phyloP scores from a whole-genome alignment of 169 alveolate genomes.

The Cryptosporidium baileyi region DNA sequence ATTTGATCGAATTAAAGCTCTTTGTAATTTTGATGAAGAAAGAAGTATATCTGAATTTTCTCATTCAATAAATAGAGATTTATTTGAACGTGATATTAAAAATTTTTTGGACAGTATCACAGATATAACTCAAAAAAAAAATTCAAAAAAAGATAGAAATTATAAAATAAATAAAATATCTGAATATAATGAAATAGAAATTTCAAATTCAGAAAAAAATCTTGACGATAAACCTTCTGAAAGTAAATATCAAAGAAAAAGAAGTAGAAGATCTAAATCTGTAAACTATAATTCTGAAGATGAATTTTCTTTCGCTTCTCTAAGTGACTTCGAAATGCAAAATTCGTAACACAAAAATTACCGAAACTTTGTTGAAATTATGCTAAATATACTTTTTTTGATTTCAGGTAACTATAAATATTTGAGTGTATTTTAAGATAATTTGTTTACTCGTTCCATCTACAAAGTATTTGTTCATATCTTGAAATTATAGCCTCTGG shows the following conservation, averaged over 20 bases:
- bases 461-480: constrained; percentile 40
- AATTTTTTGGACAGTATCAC: constrained; percentile 40
- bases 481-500: neutral
- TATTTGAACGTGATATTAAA: constrained; percentile 6
- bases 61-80: neutral
- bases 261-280: neutral
- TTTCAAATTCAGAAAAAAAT: too few relatives aligned
- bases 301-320: too few relatives aligned
- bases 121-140: neutral
- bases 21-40: neutral
- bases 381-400: too few relatives aligned
- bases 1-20: neutral
- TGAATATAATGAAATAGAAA: too few relatives aligned
- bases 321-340: too few relatives aligned
- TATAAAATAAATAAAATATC: neutral
- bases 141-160: neutral
- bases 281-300: too few relatives aligned
- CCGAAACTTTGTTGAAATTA: too few relatives aligned
- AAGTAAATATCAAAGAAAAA: neutral
- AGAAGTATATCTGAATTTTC: neutral
- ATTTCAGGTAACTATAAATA: too few relatives aligned
- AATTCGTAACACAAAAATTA: too few relatives aligned
- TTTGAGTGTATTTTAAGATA: too few relatives aligned
- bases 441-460: constrained; percentile 23
- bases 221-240: too few relatives aligned